A percentile compares a stretch with the other conserved stretches of the same genome.
phyloP scores from a whole-genome alignment of 2,329 filamentous ascomycete species.

The Fusarium decemcellulare region DNA sequence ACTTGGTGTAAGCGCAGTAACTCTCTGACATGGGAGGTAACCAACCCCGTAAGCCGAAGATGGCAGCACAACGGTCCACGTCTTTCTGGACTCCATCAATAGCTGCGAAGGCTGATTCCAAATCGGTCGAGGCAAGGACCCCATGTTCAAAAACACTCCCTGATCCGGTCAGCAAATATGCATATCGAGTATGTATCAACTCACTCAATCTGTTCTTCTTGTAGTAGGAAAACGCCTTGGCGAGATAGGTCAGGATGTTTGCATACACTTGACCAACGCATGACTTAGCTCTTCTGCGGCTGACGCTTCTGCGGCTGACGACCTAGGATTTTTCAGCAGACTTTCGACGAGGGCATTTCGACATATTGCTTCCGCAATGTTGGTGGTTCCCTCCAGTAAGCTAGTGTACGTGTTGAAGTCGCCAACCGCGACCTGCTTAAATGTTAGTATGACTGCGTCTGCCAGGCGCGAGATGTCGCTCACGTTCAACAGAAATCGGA shows the following conservation, averaged over 20 bases:
- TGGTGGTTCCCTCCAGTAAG: background rate
- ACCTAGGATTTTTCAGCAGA: background rate
- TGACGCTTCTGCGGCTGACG: background rate
- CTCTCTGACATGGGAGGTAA: background rate
- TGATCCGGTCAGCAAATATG: background rate
- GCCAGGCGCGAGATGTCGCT: slow-evolving; percentile 4
- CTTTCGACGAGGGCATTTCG: background rate
- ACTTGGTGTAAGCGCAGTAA: background rate
- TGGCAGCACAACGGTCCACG: background rate
- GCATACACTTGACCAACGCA: background rate
- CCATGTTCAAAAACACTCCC: background rate
- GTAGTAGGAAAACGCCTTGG: background rate
- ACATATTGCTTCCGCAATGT: background rate
- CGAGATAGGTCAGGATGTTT: background rate
- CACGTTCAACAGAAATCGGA: slow-evolving; percentile 13
- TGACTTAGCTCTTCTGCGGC: background rate
- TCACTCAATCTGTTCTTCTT: background rate
- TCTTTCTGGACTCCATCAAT: background rate
- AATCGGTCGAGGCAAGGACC: background rate
- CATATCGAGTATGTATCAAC: background rate
- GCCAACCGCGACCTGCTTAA: background rate
- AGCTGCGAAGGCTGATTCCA: slow-evolving; percentile 1
- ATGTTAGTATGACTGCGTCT: background rate
- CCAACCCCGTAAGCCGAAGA: slow-evolving; percentile 1
- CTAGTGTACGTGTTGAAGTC: slow-evolving; percentile 9